Evolutionary conservation across 2,329 filamentous ascomycete genomes (phyloP).

Genomic region (Teratosphaeriaceae sp.): DNA sequence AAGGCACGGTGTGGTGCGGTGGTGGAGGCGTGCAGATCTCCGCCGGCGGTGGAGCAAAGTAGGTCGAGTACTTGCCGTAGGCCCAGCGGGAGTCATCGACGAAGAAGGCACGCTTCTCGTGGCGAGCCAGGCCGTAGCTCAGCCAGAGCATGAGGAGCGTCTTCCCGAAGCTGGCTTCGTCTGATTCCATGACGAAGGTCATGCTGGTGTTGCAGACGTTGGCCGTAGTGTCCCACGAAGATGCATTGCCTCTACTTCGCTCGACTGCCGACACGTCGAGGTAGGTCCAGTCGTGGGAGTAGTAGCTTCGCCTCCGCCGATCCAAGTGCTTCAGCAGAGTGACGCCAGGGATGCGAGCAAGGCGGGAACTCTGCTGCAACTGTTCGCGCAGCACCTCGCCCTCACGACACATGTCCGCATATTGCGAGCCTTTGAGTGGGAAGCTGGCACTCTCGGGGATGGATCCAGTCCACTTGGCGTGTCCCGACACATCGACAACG

Average conservation of each 20-base stretch:
- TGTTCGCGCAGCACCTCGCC: slow-evolving; percentile 39
- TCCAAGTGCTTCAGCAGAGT: slow-evolving; percentile 39
- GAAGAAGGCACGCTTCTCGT: slow-evolving; percentile 72
- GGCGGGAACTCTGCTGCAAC: slow-evolving; percentile 27
- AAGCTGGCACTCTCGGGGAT: slow-evolving; percentile 64
- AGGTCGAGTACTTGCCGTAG: slow-evolving; percentile 67
- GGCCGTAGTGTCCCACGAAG: slow-evolving; percentile 13
- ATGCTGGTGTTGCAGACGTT: slow-evolving; percentile 63
- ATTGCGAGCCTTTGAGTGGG: slow-evolving; percentile 59
- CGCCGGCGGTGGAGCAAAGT: slow-evolving; percentile 61
- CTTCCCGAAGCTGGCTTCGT: slow-evolving; percentile 69
- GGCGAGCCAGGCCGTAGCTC: slow-evolving; percentile 70
- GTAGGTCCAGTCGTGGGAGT: slow-evolving; percentile 60
- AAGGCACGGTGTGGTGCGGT: slow-evolving; percentile 70
- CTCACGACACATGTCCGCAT: slow-evolving; percentile 60
- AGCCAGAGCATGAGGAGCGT: slow-evolving; percentile 76
- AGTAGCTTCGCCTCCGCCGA: slow-evolving; percentile 47
- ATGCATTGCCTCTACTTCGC: slow-evolving; percentile 47
- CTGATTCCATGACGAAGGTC: slow-evolving; percentile 69
- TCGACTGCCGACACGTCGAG: slow-evolving; percentile 70
- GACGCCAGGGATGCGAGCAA: too few species aligned
- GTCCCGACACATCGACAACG: slow-evolving; percentile 58
- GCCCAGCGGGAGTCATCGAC: slow-evolving; percentile 78
- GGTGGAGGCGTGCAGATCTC: slow-evolving; percentile 65
- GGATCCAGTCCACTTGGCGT: slow-evolving; percentile 71